Evolutionary conservation across 495 filamentous ascomycete species (phyloP).

Genomic region (Penicillium fimorum): DNA sequence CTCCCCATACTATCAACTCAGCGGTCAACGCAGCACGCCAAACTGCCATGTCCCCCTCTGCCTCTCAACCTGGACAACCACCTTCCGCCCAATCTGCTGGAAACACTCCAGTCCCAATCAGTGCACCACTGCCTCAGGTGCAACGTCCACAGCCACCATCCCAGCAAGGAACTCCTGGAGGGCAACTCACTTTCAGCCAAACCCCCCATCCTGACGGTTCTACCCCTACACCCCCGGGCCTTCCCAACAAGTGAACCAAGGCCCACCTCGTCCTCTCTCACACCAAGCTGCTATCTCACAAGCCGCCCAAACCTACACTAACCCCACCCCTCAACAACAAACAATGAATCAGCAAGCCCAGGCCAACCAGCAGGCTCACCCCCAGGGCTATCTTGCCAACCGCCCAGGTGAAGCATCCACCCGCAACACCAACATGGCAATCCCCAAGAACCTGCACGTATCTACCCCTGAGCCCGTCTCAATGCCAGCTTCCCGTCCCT

Average conservation of each 20-base stretch:
- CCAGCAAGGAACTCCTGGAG: constrained; percentile 41
- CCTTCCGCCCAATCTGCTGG: constrained; percentile 44
- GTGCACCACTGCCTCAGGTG: constrained; percentile 44
- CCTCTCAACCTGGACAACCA: constrained; percentile 38
- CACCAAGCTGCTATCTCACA: constrained; percentile 62
- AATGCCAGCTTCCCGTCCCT: constrained; percentile 71
- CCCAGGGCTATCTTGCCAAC: constrained; percentile 50
- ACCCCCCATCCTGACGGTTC: constrained; percentile 35
- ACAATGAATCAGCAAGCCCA: constrained; percentile 32
- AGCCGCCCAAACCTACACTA: constrained; percentile 55
- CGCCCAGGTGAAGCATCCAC: constrained; percentile 46
- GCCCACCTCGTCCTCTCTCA: constrained; percentile 57
- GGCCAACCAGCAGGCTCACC: constrained; percentile 49
- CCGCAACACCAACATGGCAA: constrained; percentile 62
- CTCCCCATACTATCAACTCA: constrained; percentile 53
- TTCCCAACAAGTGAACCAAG: constrained; percentile 44
- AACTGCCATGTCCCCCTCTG: constrained; percentile 42
- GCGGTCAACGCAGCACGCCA: constrained; percentile 53
- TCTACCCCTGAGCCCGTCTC: constrained; percentile 67
- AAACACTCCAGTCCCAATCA: constrained; percentile 36
- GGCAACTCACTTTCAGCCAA: constrained; percentile 40
- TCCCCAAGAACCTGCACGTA: constrained; percentile 74
- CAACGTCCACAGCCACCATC: constrained; percentile 43
- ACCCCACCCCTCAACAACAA: constrained; percentile 39
- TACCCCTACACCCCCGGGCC: constrained; percentile 43